phyloP scores from a whole-genome alignment of 352 stramenopile species.

The Plasmopara viticola region DNA sequence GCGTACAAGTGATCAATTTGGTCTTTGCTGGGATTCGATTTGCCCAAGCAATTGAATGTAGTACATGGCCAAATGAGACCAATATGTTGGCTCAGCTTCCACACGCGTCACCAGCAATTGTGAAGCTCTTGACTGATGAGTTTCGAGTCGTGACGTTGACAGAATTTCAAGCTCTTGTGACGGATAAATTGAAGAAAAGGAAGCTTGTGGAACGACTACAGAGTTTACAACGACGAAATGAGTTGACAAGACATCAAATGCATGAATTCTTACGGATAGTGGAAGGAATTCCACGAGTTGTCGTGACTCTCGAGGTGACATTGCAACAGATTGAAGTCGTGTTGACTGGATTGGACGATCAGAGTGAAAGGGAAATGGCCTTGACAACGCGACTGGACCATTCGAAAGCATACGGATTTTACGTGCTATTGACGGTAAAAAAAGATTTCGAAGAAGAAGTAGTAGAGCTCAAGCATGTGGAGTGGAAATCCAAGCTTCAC shows the following conservation, averaged over 20 bases:
- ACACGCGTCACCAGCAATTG: constrained; percentile 26
- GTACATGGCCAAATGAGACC: constrained; percentile 31
- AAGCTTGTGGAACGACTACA: constrained; percentile 31
- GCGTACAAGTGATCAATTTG: constrained; percentile 43
- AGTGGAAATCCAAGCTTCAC: no score
- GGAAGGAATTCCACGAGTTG: constrained; percentile 40
- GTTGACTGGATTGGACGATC: constrained; percentile 29
- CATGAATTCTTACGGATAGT: constrained; percentile 40
- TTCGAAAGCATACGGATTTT: constrained; percentile 66
- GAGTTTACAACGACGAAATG: constrained; percentile 15
- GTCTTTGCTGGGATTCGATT: constrained; percentile 50
- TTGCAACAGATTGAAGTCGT: constrained; percentile 27
- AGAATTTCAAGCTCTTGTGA: constrained; percentile 31
- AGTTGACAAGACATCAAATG: constrained; percentile 30
- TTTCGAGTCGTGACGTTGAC: constrained; percentile 24
- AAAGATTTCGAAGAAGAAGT: no score
- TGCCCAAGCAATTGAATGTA: constrained; percentile 50
- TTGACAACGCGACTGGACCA: constrained; percentile 49
- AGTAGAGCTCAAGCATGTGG: no score
- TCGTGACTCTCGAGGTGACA: constrained; percentile 19
- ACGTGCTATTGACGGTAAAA: constrained; percentile 41
- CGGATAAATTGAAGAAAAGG: constrained; percentile 24
- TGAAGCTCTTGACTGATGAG: constrained; percentile 24
- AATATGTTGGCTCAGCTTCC: constrained; percentile 44
- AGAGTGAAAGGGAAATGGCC: constrained; percentile 24